Evolutionary conservation across 169 alveolate genomes (phyloP).

Genomic region (Eimeria acervulina): DNA sequence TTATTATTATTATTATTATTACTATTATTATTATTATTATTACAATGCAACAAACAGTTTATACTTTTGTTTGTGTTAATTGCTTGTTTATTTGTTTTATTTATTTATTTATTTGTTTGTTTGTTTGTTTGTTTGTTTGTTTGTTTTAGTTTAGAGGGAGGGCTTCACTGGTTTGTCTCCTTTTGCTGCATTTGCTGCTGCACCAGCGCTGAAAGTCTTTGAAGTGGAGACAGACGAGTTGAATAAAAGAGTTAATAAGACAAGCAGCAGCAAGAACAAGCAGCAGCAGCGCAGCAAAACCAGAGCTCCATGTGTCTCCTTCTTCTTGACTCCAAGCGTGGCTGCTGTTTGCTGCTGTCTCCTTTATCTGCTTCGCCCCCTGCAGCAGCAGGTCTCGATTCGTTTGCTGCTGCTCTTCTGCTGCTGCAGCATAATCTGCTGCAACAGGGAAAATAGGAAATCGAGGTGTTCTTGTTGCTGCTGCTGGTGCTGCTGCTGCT

Average conservation of each 20-base stretch:
- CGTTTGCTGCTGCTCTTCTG: background rate
- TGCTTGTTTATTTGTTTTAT: too few relatives aligned
- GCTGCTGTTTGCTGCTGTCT: background rate
- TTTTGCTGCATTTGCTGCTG: background rate
- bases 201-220: background rate
- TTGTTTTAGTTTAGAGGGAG: too few relatives aligned
- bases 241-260: slow-evolving; percentile 5
- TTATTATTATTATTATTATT: too few relatives aligned
- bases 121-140: too few relatives aligned
- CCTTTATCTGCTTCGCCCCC: background rate
- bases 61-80: too few relatives aligned
- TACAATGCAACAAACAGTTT: too few relatives aligned
- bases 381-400: background rate
- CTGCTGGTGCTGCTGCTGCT: background rate
- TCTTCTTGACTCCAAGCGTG: slow-evolving; percentile 8
- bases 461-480: background rate
- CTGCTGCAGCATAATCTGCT: slow-evolving; percentile 1
- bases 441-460: background rate
- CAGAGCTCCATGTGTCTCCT: background rate
- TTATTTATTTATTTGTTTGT: too few relatives aligned
- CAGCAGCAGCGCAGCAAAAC: background rate
- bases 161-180: too few relatives aligned
- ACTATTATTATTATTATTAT: too few relatives aligned
- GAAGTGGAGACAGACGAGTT: background rate
- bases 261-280: slow-evolving; percentile 16